These are phyloP conservation scores for Chrysoporthe cubensis DNA, from an alignment of 2,329 filamentous ascomycete species.

Conservation along the genomic window DNA sequence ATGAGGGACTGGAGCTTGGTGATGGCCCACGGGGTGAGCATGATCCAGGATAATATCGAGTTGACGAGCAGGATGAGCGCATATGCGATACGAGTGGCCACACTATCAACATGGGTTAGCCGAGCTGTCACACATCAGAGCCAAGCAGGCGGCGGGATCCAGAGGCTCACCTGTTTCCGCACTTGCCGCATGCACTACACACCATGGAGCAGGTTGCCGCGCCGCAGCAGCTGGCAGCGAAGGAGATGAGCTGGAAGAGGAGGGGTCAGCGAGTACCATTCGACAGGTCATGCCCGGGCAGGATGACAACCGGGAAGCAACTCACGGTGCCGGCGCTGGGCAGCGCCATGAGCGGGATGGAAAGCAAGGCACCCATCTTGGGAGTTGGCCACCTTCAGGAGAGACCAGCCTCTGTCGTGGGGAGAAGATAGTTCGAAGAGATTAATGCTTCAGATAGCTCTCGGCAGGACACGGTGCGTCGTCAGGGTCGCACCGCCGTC, in stretches of 20 bases:
- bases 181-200: conserved; percentile 94
- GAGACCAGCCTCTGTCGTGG: conserved; percentile 14
- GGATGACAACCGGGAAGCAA: conserved; percentile 31
- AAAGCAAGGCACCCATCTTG: conserved; percentile 87
- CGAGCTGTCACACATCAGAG: conserved; percentile 22
- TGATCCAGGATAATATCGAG: conserved; percentile 96
- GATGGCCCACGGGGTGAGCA: conserved; percentile 98
- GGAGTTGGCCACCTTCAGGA: conserved; percentile 12
- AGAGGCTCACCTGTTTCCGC: conserved; percentile 80
- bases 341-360: conserved; percentile 84
- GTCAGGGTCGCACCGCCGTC: not conserved
- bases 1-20: conserved; percentile 92
- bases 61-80: conserved; percentile 91
- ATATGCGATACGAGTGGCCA: conserved; percentile 96
- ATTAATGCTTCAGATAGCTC: not conserved
- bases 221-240: conserved; percentile 90
- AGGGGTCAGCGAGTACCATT: conserved; percentile 15
- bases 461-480: not conserved
- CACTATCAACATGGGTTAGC: conserved; percentile 54
- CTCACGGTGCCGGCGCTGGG: conserved; percentile 85
- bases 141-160: conserved; percentile 1
- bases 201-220: conserved; percentile 96
- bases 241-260: conserved; percentile 67
- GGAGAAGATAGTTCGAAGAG: not conserved
- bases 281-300: not conserved